Base-by-base conservation (phyloP, 257 asterid species). In the Fraxinus anomala region DNA sequence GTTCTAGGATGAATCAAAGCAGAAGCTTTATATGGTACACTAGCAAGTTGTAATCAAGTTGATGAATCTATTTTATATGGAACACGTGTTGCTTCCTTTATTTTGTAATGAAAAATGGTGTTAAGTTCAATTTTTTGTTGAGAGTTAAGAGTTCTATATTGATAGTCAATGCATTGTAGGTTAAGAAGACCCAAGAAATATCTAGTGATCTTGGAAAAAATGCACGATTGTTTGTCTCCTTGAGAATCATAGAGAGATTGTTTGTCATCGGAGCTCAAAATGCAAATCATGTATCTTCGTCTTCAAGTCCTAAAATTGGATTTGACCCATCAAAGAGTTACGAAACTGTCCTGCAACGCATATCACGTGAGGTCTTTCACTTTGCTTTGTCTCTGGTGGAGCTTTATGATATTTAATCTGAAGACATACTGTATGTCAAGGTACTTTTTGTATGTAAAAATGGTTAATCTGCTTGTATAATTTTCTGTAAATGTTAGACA, bases 21-120 rank as follows among this genome's bases (percentile, higher is more conserved):
- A 26, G 28, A 26, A 26, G 28, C 28, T 26, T 26, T 26, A 26
- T 26, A 26, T 26, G 1, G 28, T 26, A 26, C 1, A 26, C 28
- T 26, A 26, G 28, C 28, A 68, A 74, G 81, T 80, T 90, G 81
- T 68, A 83, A 80, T 31, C 77, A 85, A 83, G 81, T 86, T 9
- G 90, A 90, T 72, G 13, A 79, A 67, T 51, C 91, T 51, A 77
- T 83, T 72, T 80, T 91, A 83, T 81, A 90, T 76, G 90, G 97
- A 88, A 80, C 30, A 75, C 36, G 69, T 68, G 71, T 17, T 21
- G 16, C 39, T 65, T 28, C 16, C 73, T 44, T 51, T 49, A n/a
- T 36, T 30, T 79, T 10, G 73, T 59, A 30, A 14, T 73, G 28
- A 11, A 31, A 72, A 76, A 16, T 68, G 47, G 69, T 44, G 67